Conservation (phyloP, 1,284 basidiomycete genomes). For the Trametes polyzona region DNA sequence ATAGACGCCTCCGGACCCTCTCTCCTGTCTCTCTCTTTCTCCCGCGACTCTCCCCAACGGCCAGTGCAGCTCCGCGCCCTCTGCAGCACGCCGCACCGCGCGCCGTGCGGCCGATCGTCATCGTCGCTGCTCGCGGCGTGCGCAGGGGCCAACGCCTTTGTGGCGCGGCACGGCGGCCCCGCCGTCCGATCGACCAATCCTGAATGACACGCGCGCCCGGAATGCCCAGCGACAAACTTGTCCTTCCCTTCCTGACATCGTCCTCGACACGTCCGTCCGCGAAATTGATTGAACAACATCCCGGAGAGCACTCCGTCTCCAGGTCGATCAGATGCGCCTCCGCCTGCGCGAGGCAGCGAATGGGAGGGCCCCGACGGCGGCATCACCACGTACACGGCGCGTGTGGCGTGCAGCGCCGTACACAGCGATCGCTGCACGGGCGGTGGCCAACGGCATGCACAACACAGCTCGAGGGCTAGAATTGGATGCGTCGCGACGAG, state of each 20-base stretch:
- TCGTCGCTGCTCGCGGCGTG: too few species aligned
- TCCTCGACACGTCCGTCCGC: background rate
- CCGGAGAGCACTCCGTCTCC: too few species aligned
- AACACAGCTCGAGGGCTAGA: background rate
- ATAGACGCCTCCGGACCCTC: constrained; percentile 2
- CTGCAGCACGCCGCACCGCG: too few species aligned
- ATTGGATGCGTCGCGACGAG: background rate
- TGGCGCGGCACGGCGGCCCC: background rate
- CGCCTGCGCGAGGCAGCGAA: background rate
- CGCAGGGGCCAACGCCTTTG: background rate
- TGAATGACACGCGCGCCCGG: background rate
- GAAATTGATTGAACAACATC: background rate
- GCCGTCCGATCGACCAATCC: background rate
- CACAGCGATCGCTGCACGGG: background rate
- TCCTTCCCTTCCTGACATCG: background rate
- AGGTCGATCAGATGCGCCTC: background rate
- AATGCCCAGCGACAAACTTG: background rate
- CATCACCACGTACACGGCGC: background rate
- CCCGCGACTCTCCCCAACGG: background rate
- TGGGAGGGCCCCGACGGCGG: background rate
- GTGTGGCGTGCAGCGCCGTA: background rate
- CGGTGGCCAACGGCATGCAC: background rate
- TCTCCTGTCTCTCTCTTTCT: background rate
- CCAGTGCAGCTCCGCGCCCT: background rate
- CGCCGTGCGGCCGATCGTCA: too few species aligned